Conservation (phyloP, 306 rosid genomes). For the Nissolia schottii region DNA sequence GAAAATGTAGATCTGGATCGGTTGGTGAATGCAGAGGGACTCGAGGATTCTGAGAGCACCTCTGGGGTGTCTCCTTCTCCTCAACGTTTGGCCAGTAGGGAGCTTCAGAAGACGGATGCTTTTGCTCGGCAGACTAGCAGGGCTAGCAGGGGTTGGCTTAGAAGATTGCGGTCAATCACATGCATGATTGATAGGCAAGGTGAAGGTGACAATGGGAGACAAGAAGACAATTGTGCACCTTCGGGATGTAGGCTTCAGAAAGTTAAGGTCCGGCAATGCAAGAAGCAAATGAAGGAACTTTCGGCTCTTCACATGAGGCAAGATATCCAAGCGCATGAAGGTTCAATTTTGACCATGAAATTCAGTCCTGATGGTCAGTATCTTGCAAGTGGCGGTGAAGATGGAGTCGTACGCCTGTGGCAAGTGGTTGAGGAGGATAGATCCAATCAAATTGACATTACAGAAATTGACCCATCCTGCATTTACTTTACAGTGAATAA, state of each 20-base stretch:
- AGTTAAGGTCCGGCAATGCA: conserved; percentile 65
- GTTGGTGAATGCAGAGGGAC: conserved; percentile 26
- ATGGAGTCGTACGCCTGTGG: conserved; percentile 83
- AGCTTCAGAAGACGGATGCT: conserved; percentile 19
- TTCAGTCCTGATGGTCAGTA: conserved; percentile 94
- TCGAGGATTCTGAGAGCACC: conserved; percentile 21
- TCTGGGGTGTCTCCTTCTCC: conserved; percentile 32
- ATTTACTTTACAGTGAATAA: conserved; percentile 78
- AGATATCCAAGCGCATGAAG: conserved; percentile 86
- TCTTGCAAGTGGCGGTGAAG: conserved; percentile 92
- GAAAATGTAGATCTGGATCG: conserved; percentile 28
- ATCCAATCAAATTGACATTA: conserved; percentile 64
- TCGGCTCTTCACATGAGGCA: conserved; percentile 87
- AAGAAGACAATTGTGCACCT: conserved; percentile 16
- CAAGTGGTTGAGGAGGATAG: conserved; percentile 87
- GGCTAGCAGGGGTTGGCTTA: conserved; percentile 56
- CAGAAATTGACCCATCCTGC: conserved; percentile 79
- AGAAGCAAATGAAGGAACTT: conserved; percentile 71
- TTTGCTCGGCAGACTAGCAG: conserved; percentile 11
- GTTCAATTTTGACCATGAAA: conserved; percentile 82
- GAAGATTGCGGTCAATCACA: conserved; percentile 60
- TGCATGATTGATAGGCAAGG: conserved; percentile 52
- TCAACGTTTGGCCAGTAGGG: conserved; percentile 30
- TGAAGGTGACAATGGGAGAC: conserved; percentile 26
- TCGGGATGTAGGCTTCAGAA: conserved; percentile 49